phyloP scores from a whole-genome alignment of 768 basidiomycete species.

The Russula abietina region DNA sequence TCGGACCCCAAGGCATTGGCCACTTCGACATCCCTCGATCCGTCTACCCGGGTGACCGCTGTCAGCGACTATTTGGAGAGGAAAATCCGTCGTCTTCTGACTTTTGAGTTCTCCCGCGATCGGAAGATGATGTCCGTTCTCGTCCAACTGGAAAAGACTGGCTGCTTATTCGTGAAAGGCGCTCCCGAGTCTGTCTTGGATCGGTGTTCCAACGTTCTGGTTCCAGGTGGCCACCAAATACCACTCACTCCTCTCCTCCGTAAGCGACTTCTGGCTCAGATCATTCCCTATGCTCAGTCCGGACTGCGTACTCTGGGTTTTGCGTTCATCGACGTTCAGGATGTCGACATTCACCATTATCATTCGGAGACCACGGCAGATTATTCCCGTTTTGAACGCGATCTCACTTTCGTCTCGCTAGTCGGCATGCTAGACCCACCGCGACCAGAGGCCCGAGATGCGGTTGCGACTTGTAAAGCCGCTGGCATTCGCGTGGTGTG shows the following conservation, averaged over 20 bases:
- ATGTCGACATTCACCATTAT: constrained; percentile 77
- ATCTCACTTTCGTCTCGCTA: constrained; percentile 90
- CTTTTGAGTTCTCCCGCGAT: constrained; percentile 97
- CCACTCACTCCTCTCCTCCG: constrained; percentile 63
- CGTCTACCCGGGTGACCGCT: constrained; percentile 64
- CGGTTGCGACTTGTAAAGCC: constrained; percentile 83
- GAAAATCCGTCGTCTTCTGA: constrained; percentile 72
- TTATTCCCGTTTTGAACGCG: constrained; percentile 85
- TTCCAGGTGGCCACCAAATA: constrained; percentile 50
- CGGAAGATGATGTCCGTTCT: constrained; percentile 99
- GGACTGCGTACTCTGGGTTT: constrained; percentile 90
- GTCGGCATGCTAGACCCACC: constrained; percentile 99
- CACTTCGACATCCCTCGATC: constrained; percentile 51
- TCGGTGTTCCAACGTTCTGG: constrained; percentile 68
- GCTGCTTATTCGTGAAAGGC: constrained; percentile 90
- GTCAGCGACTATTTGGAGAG: constrained; percentile 80
- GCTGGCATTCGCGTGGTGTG: constrained; percentile 96
- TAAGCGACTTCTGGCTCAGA: constrained; percentile 53
- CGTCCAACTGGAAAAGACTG: constrained; percentile 57
- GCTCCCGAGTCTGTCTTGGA: constrained; percentile 95
- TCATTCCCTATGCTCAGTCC: constrained; percentile 64
- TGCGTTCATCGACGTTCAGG: constrained; percentile 74
- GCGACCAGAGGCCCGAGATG: constrained; percentile 82
- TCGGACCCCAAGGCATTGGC: constrained; percentile 51
- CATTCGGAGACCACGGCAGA: constrained; percentile 70